Evolutionary conservation across 768 basidiomycete genomes (phyloP).

Genomic region (Royoungia palumana): DNA sequence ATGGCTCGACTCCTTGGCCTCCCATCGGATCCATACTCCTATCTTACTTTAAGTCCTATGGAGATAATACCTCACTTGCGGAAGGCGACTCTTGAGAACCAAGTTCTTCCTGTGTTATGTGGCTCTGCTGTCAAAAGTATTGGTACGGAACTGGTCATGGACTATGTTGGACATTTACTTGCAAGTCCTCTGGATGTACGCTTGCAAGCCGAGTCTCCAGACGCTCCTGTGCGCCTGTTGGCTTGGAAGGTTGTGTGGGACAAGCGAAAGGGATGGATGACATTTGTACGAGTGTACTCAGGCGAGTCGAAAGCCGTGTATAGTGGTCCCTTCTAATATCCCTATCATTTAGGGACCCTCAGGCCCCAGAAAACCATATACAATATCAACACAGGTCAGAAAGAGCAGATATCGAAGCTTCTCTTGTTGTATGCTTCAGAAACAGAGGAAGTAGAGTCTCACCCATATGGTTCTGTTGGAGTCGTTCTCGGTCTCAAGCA

Average conservation of each 20-base stretch:
- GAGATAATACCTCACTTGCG: conserved; percentile 65
- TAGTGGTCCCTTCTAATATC: conserved; percentile 1
- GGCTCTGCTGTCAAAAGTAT: conserved; percentile 80
- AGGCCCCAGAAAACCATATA: conserved; percentile 57
- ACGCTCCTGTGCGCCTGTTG: conserved; percentile 56
- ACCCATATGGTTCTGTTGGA: conserved; percentile 81
- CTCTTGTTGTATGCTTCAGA: conserved; percentile 77
- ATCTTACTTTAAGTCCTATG: conserved; percentile 54
- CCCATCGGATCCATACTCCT: conserved; percentile 56
- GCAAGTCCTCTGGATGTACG: conserved; percentile 72
- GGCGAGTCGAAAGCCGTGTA: conserved; percentile 42
- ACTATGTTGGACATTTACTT: conserved; percentile 77
- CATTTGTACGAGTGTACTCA: conserved; percentile 85
- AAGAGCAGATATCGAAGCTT: conserved; percentile 72
- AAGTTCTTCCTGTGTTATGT: conserved; percentile 76
- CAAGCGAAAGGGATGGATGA: conserved; percentile 84
- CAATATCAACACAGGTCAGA: conserved; percentile 65
- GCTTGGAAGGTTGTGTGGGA: conserved; percentile 94
- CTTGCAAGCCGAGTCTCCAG: conserved; percentile 41
- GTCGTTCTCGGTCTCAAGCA: conserved; percentile 79
- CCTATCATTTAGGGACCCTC: conserved; percentile 48
- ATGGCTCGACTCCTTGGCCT: conserved; percentile 66
- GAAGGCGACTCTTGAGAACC: conserved; percentile 57
- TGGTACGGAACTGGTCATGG: conserved; percentile 76
- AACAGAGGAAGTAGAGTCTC: conserved; percentile 69